Evolutionary conservation across 2,329 filamentous ascomycete species (phyloP).

Genomic region (Huntiella bhutanensis): DNA sequence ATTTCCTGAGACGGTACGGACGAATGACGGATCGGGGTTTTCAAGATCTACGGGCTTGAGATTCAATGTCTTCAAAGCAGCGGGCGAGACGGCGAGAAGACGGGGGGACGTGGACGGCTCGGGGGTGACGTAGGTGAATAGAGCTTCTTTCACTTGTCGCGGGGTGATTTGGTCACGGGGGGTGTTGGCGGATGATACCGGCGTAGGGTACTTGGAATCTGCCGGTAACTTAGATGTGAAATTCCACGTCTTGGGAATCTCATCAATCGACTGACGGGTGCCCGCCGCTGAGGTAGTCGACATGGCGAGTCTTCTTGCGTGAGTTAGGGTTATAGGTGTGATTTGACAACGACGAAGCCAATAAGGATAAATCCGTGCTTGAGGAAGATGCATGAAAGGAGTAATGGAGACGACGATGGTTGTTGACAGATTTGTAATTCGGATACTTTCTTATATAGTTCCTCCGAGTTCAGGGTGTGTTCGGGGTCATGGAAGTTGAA

Average conservation of each 20-base stretch:
- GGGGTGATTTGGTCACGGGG: constrained; percentile 60
- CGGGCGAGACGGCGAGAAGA: constrained; percentile 60
- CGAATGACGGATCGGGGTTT: constrained; percentile 47
- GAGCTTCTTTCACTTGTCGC: constrained; percentile 63
- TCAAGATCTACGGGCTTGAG: constrained; percentile 48
- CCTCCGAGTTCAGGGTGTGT: no score
- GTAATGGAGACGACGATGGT: no score
- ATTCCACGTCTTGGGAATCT: constrained; percentile 45
- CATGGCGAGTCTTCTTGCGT: neutral
- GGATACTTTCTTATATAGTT: no score
- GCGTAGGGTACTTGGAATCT: constrained; percentile 63
- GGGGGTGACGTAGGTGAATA: constrained; percentile 83
- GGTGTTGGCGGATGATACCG: constrained; percentile 61
- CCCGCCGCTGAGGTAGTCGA: neutral
- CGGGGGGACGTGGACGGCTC: constrained; percentile 54
- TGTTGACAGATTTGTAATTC: no score
- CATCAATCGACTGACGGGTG: constrained; percentile 23
- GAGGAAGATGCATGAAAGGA: no score
- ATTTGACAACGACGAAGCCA: neutral
- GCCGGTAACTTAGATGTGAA: constrained; percentile 52
- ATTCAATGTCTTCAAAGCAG: constrained; percentile 65
- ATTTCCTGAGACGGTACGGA: constrained; percentile 62
- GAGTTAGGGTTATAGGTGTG: constrained; percentile 1
- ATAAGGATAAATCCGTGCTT: no score
- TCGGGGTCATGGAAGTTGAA: no score